These are phyloP conservation scores for Oryza nivara DNA, from an alignment of 176 grass and related monocot species.

Conservation along the genomic window DNA sequence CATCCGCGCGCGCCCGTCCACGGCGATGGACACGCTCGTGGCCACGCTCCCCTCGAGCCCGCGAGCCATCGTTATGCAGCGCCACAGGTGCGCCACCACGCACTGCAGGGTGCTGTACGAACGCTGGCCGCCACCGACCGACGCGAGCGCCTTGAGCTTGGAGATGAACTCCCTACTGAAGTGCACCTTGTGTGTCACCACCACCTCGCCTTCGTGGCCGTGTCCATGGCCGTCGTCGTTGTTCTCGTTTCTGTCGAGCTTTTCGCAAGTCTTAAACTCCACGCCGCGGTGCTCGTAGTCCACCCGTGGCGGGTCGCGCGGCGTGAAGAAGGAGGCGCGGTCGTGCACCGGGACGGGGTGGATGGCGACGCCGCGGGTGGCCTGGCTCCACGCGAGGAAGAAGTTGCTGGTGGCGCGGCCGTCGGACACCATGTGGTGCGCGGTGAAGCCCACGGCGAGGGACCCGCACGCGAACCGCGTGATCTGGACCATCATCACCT, in stretches of 20 bases:
- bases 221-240: neutral
- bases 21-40: conserved; percentile 19
- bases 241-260: neutral
- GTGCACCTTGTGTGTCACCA: conserved; percentile 29
- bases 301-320: neutral
- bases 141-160: conserved; percentile 22
- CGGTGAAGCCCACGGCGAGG: conserved; percentile 17
- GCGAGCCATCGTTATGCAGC: conserved; percentile 21
- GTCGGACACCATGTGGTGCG: conserved; percentile 36
- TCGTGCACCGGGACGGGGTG: conserved; percentile 21
- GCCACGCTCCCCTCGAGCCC: neutral
- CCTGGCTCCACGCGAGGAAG: conserved; percentile 39
- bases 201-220: neutral
- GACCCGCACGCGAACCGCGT: conserved; percentile 36
- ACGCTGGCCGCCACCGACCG: neutral
- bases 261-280: conserved; percentile 6
- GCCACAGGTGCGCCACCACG: conserved; percentile 33
- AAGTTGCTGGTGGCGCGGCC: conserved; percentile 34
- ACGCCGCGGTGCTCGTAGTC: conserved; percentile 33
- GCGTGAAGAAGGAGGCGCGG: conserved; percentile 7
- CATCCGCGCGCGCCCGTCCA: conserved; percentile 32
- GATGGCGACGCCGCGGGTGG: conserved; percentile 18
- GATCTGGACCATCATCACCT: conserved; percentile 28
- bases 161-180: conserved; percentile 24
- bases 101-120: conserved; percentile 37